Percentiles rank a stretch among this genome's conserved stretches.
These are phyloP conservation scores for Funneliformis mosseae DNA, from an alignment of 192 early-diverging fungal species.

Conservation along the genomic window DNA sequence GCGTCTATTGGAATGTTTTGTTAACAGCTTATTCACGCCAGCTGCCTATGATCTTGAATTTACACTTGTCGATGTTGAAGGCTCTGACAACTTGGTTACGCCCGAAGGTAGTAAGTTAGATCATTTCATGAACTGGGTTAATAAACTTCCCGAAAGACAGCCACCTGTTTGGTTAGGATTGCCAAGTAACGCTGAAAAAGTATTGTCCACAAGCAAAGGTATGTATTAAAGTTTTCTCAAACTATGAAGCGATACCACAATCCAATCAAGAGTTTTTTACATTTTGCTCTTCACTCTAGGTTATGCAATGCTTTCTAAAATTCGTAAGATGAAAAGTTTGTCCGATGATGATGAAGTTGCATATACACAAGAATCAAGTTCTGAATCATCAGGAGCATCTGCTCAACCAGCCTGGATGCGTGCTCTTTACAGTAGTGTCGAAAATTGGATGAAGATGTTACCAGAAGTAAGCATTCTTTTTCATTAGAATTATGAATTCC, in stretches of 20 bases:
- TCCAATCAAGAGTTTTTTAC: constrained; percentile 62
- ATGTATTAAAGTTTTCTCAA: neutral
- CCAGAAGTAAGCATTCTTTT: constrained; percentile 34
- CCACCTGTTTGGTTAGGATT: constrained; percentile 98
- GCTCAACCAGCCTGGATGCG: constrained; percentile 81
- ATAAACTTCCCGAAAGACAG: constrained; percentile 83
- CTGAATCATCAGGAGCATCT: constrained; percentile 29
- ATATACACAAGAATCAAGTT: constrained; percentile 40
- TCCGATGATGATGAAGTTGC: constrained; percentile 80
- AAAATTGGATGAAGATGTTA: constrained; percentile 61
- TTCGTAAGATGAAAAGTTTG: constrained; percentile 80
- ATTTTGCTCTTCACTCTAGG: constrained; percentile 43
- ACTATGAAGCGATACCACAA: constrained; percentile 74
- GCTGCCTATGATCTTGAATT: constrained; percentile 82
- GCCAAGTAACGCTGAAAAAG: constrained; percentile 89
- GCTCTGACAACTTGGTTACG: constrained; percentile 53
- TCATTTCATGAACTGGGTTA: constrained; percentile 90
- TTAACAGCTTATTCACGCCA: constrained; percentile 78
- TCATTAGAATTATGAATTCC: neutral
- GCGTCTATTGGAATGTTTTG: constrained; percentile 81
- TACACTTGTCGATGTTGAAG: constrained; percentile 60
- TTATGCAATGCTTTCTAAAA: constrained; percentile 75
- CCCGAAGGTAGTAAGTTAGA: constrained; percentile 88
- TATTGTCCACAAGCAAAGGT: constrained; percentile 85
- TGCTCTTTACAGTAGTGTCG: constrained; percentile 51